phyloP scores from a whole-genome alignment of 2,329 filamentous ascomycete species.

The Sporothrix brasiliensis region DNA sequence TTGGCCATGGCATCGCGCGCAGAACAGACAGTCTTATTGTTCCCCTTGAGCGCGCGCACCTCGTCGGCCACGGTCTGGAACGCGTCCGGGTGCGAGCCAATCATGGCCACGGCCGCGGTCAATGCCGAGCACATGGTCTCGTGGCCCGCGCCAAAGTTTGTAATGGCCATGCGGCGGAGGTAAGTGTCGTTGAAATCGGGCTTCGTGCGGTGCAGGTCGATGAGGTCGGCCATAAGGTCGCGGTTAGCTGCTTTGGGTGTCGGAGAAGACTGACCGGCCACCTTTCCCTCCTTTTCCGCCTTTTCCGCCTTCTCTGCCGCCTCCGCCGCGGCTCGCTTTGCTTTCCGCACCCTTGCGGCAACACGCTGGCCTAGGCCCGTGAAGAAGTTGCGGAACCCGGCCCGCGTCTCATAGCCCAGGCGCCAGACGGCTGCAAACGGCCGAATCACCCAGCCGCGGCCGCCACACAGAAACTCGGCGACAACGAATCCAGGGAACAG shows the following conservation, averaged over 20 bases:
- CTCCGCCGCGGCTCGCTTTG: background rate
- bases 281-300: background rate
- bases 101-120: conserved; percentile 53
- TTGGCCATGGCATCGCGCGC: conserved; percentile 38
- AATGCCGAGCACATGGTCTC: conserved; percentile 58
- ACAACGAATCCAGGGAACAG: conserved; percentile 51
- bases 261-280: background rate
- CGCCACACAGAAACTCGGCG: conserved; percentile 46
- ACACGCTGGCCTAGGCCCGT: conserved; percentile 38
- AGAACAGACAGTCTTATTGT: conserved; percentile 27
- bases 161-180: conserved; percentile 56
- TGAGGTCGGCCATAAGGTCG: conserved; percentile 53
- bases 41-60: conserved; percentile 36
- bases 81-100: conserved; percentile 46
- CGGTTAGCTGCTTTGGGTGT: conserved; percentile 36
- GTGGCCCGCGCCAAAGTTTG: conserved; percentile 60
- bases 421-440: conserved; percentile 51
- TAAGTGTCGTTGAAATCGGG: conserved; percentile 53
- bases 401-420: conserved; percentile 50
- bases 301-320: background rate
- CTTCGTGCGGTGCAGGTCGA: conserved; percentile 50
- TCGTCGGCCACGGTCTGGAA: conserved; percentile 43
- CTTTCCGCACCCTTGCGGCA: conserved; percentile 22
- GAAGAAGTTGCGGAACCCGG: conserved; percentile 54
- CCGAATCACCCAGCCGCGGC: conserved; percentile 43